Conservation (phyloP, 1,139 yeast genomes). For the Yamadazyma songkhlaensis region DNA sequence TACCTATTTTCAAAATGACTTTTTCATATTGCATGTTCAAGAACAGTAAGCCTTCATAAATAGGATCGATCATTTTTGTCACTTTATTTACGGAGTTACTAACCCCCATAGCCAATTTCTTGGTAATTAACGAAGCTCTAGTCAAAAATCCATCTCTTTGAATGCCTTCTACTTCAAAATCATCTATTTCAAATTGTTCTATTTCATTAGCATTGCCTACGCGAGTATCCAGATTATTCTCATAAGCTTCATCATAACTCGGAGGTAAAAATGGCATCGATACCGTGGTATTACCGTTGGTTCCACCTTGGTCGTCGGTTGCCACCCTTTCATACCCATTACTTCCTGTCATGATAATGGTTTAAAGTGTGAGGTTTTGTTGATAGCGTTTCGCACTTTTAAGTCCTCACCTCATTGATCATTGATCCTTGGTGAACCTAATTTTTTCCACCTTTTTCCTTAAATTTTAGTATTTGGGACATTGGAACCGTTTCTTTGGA, state of each 20-base stretch:
- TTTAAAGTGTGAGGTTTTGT: not conserved
- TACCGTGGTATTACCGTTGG: too few species aligned
- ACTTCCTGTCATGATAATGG: conserved; percentile 1
- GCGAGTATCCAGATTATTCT: not conserved
- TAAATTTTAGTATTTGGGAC: too few species aligned
- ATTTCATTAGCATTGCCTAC: conserved; percentile 14
- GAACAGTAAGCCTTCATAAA: conserved; percentile 55
- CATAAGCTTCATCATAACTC: conserved; percentile 22
- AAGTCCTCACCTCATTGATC: too few species aligned
- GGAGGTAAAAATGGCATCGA: conserved; percentile 27
- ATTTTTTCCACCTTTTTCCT: too few species aligned
- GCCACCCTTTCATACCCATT: conserved; percentile 5
- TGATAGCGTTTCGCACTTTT: too few species aligned
- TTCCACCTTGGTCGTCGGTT: not conserved
- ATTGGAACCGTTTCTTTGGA: too few species aligned
- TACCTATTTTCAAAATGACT: conserved; percentile 64
- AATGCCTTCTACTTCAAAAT: conserved; percentile 15
- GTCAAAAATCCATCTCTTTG: conserved; percentile 22
- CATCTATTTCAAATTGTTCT: conserved; percentile 46
- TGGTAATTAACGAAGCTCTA: conserved; percentile 30
- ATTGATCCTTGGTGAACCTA: too few species aligned
- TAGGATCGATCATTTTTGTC: conserved; percentile 60
- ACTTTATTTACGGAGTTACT: conserved; percentile 53
- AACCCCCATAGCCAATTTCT: conserved; percentile 36
- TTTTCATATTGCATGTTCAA: conserved; percentile 51